phyloP scores from a whole-genome alignment of 208 protist genomes.

The Leishmania turanica region DNA sequence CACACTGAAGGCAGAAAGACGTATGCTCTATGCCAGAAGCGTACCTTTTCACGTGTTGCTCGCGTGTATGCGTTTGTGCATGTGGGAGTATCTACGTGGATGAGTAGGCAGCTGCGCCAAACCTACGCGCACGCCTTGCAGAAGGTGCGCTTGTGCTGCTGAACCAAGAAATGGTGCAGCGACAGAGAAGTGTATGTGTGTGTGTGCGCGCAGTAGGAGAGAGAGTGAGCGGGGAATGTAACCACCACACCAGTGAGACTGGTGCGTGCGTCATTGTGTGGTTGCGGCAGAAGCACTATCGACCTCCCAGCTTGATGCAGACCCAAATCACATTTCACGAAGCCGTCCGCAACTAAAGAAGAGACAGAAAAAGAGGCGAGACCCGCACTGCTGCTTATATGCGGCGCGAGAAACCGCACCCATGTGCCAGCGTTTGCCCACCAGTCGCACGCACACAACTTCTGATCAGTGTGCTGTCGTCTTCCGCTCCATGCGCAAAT shows the following conservation, averaged over 20 bases:
- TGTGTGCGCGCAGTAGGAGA: not conserved
- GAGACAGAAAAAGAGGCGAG: not conserved
- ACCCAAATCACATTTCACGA: not conserved
- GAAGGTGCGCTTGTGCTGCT: not conserved
- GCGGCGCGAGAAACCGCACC: not conserved
- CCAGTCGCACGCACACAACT: not conserved
- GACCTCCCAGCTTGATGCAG: not conserved
- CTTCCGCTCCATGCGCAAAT: not conserved
- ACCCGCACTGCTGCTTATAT: not conserved
- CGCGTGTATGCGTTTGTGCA: not conserved
- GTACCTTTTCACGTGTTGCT: not conserved
- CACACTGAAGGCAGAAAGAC: not conserved
- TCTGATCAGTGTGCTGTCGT: not conserved
- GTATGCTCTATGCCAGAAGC: not conserved
- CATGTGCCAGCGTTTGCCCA: not conserved
- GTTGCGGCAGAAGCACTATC: not conserved
- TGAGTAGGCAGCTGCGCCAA: not conserved
- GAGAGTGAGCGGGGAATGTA: not conserved
- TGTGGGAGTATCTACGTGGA: not conserved
- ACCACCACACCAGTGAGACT: not conserved
- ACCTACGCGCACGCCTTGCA: not conserved
- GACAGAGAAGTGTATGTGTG: not conserved
- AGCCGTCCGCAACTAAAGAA: not conserved
- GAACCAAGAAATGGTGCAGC: not conserved
- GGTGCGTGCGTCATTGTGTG: not conserved